These are phyloP conservation scores for Sporisorium scitamineum DNA, from an alignment of 1,284 basidiomycete species.

Conservation along the genomic window DNA sequence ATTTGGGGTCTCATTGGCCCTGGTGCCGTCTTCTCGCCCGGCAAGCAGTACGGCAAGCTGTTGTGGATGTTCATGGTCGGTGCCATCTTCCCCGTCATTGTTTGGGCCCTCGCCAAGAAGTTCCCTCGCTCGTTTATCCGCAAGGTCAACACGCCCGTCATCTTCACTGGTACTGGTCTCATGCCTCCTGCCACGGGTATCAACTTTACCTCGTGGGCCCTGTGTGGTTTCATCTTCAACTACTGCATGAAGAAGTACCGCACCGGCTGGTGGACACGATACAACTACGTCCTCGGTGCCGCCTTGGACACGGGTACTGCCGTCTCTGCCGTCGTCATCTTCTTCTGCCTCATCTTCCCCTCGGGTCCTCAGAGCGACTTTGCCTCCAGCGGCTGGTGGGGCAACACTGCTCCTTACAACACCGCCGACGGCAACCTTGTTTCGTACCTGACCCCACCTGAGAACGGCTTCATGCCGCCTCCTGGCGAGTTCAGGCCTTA, in stretches of 20 bases:
- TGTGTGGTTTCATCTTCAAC: conserved; percentile 73
- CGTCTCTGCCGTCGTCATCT: conserved; percentile 55
- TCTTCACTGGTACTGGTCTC: conserved; percentile 62
- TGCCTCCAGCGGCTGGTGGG: conserved; percentile 55
- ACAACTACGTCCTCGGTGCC: conserved; percentile 70
- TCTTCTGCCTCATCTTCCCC: conserved; percentile 52
- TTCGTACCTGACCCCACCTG: conserved; percentile 24
- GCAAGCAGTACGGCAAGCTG: conserved; percentile 56
- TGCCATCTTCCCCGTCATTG: conserved; percentile 56
- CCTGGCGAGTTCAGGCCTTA: conserved; percentile 36
- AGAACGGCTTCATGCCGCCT: conserved; percentile 28
- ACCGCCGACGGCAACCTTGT: conserved; percentile 37
- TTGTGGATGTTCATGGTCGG: conserved; percentile 63
- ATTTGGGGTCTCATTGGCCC: conserved; percentile 71
- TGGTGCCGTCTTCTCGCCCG: conserved; percentile 52
- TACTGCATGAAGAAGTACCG: conserved; percentile 64
- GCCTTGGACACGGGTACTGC: conserved; percentile 70
- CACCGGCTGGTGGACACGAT: conserved; percentile 70
- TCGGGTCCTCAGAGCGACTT: conserved; percentile 40
- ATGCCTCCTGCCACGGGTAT: conserved; percentile 68
- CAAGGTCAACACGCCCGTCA: conserved; percentile 60
- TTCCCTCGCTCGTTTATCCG: conserved; percentile 54
- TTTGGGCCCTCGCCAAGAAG: conserved; percentile 57
- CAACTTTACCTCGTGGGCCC: conserved; percentile 61
- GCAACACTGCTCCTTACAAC: conserved; percentile 60